These are phyloP conservation scores for Cercospora berteroae DNA, from an alignment of 2,329 filamentous ascomycete genomes.

Conservation along the genomic window DNA sequence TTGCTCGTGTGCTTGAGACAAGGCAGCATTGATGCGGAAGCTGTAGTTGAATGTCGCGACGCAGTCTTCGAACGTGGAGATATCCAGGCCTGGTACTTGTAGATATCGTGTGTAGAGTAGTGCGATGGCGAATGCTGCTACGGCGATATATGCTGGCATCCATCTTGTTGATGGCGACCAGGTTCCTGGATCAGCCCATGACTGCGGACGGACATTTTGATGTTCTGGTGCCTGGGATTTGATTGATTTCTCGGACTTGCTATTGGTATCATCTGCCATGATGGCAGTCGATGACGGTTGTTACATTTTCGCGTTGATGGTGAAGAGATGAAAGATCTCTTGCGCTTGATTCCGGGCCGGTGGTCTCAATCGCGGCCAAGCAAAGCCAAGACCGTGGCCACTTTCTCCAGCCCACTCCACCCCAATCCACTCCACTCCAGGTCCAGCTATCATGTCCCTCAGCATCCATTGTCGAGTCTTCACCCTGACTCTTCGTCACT, in stretches of 20 bases:
- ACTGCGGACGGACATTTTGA: constrained; percentile 8
- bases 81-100: constrained; percentile 20
- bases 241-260: background rate
- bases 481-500: no score
- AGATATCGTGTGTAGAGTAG: constrained; percentile 25
- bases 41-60: constrained; percentile 30
- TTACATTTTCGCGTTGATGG: constrained; percentile 5
- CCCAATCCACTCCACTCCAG: no score
- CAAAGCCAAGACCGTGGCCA: background rate
- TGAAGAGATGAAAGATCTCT: background rate
- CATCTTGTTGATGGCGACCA: constrained; percentile 26
- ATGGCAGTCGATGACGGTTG: background rate
- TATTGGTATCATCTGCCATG: background rate
- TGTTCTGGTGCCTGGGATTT: background rate
- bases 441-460: no score
- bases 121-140: constrained; percentile 18
- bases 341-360: background rate
- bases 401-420: no score
- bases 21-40: constrained; percentile 31
- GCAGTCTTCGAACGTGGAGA: constrained; percentile 26
- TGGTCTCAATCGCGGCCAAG: background rate
- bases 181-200: constrained; percentile 27
- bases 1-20: constrained; percentile 33
- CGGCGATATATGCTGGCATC: constrained; percentile 19
- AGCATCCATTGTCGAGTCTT: no score